Percentiles rank a stretch among this genome's conserved stretches.
Evolutionary conservation across 345 rosid species (phyloP).

Genomic region (Lumnitzera littorea): DNA sequence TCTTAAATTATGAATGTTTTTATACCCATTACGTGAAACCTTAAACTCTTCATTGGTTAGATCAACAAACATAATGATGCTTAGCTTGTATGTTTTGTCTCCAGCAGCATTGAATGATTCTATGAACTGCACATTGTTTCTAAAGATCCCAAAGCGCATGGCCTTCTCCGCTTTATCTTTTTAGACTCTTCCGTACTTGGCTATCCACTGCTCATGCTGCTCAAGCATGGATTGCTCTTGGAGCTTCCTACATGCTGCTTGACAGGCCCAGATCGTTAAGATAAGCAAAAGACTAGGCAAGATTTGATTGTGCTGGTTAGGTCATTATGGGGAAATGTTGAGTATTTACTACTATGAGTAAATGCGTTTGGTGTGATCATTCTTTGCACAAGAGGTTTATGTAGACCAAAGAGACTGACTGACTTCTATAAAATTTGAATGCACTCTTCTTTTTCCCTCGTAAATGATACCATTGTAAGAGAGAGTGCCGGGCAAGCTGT

Average conservation of each 20-base stretch:
- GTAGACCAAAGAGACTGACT: no score
- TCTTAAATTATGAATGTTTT: background rate
- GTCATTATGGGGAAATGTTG: no score
- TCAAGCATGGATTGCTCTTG: conserved; percentile 4
- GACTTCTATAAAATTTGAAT: no score
- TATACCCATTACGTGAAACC: conserved; percentile 24
- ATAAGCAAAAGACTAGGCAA: conserved; percentile 2
- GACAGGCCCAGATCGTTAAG: background rate
- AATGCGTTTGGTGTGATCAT: no score
- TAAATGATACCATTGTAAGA: no score
- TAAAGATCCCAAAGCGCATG: conserved; percentile 14
- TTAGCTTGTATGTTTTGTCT: conserved; percentile 26
- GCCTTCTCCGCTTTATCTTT: conserved; percentile 10
- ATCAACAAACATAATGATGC: conserved; percentile 33
- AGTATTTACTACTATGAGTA: no score
- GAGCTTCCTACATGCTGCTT: conserved; percentile 10
- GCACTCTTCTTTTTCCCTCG: no score
- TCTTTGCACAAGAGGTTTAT: no score
- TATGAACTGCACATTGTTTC: conserved; percentile 12
- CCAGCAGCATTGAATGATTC: conserved; percentile 16
- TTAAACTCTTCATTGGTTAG: conserved; percentile 33
- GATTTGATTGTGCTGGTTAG: no score
- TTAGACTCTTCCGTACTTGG: conserved; percentile 11
- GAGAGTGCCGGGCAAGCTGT: no score
- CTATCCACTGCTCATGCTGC: conserved; percentile 25